Evolutionary conservation across 768 basidiomycete genomes (phyloP), one percentile per base, ranked within the genome.

Genomic region (Collybiopsis confluens): DNA sequence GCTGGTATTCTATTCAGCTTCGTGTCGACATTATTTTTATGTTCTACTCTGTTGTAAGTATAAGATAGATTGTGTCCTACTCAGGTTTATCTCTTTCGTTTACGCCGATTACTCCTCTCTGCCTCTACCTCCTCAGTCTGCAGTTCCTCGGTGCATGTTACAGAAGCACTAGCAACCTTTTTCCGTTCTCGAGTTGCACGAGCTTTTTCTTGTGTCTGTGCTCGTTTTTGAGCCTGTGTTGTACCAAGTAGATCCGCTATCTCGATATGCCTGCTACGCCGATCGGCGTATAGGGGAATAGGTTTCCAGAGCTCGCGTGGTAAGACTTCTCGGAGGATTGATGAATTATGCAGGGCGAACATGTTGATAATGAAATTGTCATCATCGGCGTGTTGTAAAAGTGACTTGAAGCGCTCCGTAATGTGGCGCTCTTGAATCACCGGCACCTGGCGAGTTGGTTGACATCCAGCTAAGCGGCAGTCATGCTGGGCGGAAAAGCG

Each of bases 261-360:
- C 18, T 45, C 42, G 26, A 9, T 11, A 49, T 35, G 46, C 4
- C 6, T 24, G 24, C 36, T 26, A 5, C 26, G 4, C 9, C 46
- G 27, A 36, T 49, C 46, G 23, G 7, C 9, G 23, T 24, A 18
- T 27, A 49, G n/a, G 20, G 46, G 46, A 10, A 20, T 37, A 23
- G 54, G 46, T 4, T 33, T 6, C 13, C 43, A 45, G 10, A 54
- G 52, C 4, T 3, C 3, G 11, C 38, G 16, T 15, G 52, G 52
- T 6, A 54, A 43, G 3, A 54, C 23, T 33, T 7, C 3, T 7
- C 26, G 43, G 4, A 54, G 4, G 8, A 54, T 23, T 4, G 5
- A 9, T n/a, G 52, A 42, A 36, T 54, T 45, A 36, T 54, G 52
- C 52, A 54, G 23, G 16, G 52, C 52, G 45, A 23, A 28, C 26